Conservation (phyloP, 2,329 filamentous ascomycete genomes). For the Xylaria sp. region DNA sequence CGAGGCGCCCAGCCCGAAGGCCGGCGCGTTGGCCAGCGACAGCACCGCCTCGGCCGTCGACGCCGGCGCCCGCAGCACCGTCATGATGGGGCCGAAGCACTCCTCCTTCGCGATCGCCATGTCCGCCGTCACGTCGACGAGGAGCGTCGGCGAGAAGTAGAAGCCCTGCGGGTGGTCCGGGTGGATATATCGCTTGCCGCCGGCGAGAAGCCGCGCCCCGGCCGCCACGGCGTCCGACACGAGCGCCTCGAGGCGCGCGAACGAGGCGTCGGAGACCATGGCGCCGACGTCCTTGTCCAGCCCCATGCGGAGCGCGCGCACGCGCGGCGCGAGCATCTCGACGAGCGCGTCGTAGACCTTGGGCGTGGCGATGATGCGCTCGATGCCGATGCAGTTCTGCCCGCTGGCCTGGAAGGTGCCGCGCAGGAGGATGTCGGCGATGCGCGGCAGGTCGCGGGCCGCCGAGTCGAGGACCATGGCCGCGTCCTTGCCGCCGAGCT, state of each 20-base stretch:
- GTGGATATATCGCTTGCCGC: slow-evolving; percentile 78
- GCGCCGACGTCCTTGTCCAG: slow-evolving; percentile 85
- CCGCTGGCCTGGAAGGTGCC: slow-evolving; percentile 95
- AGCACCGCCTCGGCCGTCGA: slow-evolving; percentile 72
- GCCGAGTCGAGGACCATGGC: slow-evolving; percentile 88
- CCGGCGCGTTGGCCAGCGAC: slow-evolving; percentile 80
- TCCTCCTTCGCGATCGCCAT: slow-evolving; percentile 93
- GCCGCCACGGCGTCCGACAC: slow-evolving; percentile 79
- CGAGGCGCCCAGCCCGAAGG: slow-evolving; percentile 87
- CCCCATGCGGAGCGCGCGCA: slow-evolving; percentile 79
- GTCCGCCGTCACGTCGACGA: slow-evolving; percentile 84
- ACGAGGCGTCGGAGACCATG: slow-evolving; percentile 83
- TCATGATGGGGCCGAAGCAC: slow-evolving; percentile 91
- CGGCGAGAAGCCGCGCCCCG: slow-evolving; percentile 83
- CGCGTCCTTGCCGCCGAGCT: slow-evolving; percentile 95
- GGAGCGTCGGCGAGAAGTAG: slow-evolving; percentile 91
- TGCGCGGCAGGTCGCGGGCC: slow-evolving; percentile 70
- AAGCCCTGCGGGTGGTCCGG: slow-evolving; percentile 80
- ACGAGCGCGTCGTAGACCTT: slow-evolving; percentile 80
- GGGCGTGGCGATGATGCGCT: slow-evolving; percentile 86
- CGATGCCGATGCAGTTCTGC: slow-evolving; percentile 97
- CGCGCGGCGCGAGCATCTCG: slow-evolving; percentile 74
- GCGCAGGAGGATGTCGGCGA: slow-evolving; percentile 85
- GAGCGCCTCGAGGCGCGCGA: slow-evolving; percentile 78
- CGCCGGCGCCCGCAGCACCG: slow-evolving; percentile 79